Evolutionary conservation across 192 early-diverging fungal genomes (phyloP).

Genomic region (Podila minutissima): DNA sequence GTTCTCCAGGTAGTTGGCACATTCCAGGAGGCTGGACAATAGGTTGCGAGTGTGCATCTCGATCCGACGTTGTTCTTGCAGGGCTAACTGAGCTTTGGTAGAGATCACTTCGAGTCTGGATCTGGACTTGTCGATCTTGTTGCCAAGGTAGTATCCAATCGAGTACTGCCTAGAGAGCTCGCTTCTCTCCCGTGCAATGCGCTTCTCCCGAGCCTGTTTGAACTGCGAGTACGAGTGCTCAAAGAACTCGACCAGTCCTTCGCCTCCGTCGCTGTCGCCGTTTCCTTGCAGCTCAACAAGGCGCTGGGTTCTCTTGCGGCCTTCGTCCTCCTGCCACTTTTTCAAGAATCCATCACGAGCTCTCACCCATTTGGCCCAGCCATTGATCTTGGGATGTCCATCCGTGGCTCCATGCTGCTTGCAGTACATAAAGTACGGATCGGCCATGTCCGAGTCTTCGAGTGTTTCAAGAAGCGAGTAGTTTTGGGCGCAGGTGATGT

Average conservation of each 20-base stretch:
- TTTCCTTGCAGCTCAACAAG: constrained; percentile 26
- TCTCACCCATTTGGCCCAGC: constrained; percentile 56
- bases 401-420: constrained; percentile 53
- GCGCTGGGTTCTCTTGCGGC: constrained; percentile 24
- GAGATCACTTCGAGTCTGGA: constrained; percentile 42
- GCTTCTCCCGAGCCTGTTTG: constrained; percentile 34
- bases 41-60: constrained; percentile 46
- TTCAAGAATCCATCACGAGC: constrained; percentile 54
- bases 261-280: constrained; percentile 15
- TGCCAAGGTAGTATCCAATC: constrained; percentile 43
- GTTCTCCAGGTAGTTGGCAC: constrained; percentile 44
- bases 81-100: constrained; percentile 33
- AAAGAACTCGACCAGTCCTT: constrained; percentile 49
- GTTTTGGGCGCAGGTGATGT: constrained; percentile 59
- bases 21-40: constrained; percentile 44
- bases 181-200: constrained; percentile 40
- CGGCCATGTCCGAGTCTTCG: constrained; percentile 58
- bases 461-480: constrained; percentile 54
- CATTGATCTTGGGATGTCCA: constrained; percentile 50
- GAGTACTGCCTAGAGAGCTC: constrained; percentile 49
- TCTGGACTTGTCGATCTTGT: constrained; percentile 46
- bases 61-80: constrained; percentile 29
- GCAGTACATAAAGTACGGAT: constrained; percentile 64
- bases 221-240: constrained; percentile 52
- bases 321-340: constrained; percentile 41